These are phyloP conservation scores for Xylaria sp. DNA, from an alignment of 2,329 filamentous ascomycete species.

Conservation along the genomic window DNA sequence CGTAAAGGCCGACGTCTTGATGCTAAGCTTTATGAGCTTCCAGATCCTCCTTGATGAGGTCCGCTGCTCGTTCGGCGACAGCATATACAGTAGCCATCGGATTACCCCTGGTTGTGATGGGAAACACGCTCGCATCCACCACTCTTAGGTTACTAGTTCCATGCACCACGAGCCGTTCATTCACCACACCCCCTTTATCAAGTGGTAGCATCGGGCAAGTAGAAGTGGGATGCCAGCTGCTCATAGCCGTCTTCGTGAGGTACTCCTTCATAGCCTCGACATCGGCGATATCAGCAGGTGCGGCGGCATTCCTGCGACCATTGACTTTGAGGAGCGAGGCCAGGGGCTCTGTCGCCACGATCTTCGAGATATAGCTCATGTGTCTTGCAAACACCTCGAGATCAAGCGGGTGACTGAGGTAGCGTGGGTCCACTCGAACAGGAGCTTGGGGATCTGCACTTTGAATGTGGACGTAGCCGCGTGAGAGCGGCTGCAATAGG, in stretches of 20 bases:
- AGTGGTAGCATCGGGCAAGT: constrained; percentile 23
- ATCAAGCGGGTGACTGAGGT: background rate
- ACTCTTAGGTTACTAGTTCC: background rate
- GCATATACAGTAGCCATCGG: background rate
- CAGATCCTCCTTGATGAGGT: background rate
- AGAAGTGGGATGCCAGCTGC: constrained; percentile 10
- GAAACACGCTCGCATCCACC: background rate
- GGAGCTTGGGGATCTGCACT: background rate
- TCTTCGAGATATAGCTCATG: too few relatives aligned
- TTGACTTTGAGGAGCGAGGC: too few relatives aligned
- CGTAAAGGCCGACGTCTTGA: too few relatives aligned
- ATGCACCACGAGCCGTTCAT: background rate
- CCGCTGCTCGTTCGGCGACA: background rate
- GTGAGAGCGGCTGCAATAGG: background rate
- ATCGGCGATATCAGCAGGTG: too few relatives aligned
- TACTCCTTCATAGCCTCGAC: too few relatives aligned
- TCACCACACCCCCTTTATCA: constrained; percentile 13
- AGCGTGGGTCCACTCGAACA: background rate
- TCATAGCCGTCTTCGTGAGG: background rate
- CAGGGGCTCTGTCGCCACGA: too few relatives aligned
- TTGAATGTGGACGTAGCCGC: background rate
- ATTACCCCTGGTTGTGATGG: background rate
- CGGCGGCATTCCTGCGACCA: too few relatives aligned
- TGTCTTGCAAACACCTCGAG: background rate
- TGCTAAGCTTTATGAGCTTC: background rate